These are phyloP conservation scores for Daldinia sp. DNA, from an alignment of 2,329 filamentous ascomycete genomes.

Conservation along the genomic window DNA sequence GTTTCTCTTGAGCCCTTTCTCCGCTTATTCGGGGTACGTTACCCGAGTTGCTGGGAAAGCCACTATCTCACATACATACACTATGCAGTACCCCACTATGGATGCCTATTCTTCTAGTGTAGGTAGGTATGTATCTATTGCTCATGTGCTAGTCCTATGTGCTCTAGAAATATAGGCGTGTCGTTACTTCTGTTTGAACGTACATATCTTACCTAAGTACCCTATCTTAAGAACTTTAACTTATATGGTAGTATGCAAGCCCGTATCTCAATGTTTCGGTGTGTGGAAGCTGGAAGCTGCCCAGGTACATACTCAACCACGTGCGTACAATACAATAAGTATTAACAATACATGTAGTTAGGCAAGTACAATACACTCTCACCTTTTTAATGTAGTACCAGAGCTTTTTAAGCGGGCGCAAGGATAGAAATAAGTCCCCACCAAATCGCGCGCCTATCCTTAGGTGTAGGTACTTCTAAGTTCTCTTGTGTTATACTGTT, in stretches of 20 bases:
- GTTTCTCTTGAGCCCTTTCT: conserved; percentile 5
- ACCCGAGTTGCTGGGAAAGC: conserved; percentile 36
- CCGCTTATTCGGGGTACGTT: conserved; percentile 32
- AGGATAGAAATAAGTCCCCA: conserved; percentile 16
- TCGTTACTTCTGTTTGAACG: background rate
- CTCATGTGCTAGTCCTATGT: background rate
- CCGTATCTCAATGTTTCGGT: conserved; percentile 9
- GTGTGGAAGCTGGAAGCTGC: conserved; percentile 19
- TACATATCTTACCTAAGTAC: conserved; percentile 3
- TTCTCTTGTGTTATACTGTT: no score
- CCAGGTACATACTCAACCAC: background rate
- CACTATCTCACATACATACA: conserved; percentile 10
- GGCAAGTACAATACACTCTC: background rate
- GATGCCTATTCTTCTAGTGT: background rate
- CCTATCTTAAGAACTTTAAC: background rate
- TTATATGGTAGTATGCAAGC: background rate
- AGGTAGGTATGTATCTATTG: no score
- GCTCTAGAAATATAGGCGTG: background rate
- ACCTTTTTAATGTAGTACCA: background rate
- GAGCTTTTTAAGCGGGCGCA: conserved; percentile 9
- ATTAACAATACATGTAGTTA: no score
- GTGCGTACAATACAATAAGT: conserved; percentile 5
- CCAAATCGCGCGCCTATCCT: conserved; percentile 9
- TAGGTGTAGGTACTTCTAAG: background rate
- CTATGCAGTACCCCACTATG: conserved; percentile 5